Evolutionary conservation across 2,329 filamentous ascomycete genomes (phyloP), one percentile per base, ranked within the genome.

Genomic region (Drechslera avenae): DNA sequence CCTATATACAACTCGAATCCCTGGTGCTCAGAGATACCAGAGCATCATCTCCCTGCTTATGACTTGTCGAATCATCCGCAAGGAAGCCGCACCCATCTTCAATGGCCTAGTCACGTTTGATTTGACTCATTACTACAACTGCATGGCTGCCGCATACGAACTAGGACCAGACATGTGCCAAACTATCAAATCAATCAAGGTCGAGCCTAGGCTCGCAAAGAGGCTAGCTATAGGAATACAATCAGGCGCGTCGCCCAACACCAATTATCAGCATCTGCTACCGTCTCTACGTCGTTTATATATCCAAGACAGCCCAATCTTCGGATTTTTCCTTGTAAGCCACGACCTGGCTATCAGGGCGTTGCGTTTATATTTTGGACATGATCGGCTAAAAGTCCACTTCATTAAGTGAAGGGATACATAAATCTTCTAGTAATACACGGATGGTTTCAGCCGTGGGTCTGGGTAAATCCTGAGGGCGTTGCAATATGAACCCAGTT

Each of bases 31-130:
- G 5, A 52, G 6, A 39, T 18, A 52, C 16, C 49, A 48, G 21
- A n/a, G 9, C 9, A 17, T n/a, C 4, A 9, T 32, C 16, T 48
- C 39, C 18, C 39, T 48, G 19, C 28, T 52, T 13, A 30, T 48
- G 28, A 34, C 44, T 3, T 52, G 44, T 34, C 35, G 34, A 30
- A n/a, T 16, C 3, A 39, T 34, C 4, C 39, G 49, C 21, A 17
- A 28, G 13, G 49, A 52, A 43, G 26, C 49, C 18, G 33, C 26
- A 2, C 14, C 49, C 6, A 39, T 12, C 5, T 52, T 52, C 45
- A 39, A 52, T 12, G 39, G 40, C 5, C 16, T 46, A 12, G 44
- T 48, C 10, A 43, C 19, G 10, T 52, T 52, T 23, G 49, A 52
- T 16, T 26, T 52, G 5, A 48, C 44, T 8, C 23, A 17, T 5